Conservation (phyloP, 1,284 basidiomycete species). For the Apiotrichum mycotoxinovorans region DNA sequence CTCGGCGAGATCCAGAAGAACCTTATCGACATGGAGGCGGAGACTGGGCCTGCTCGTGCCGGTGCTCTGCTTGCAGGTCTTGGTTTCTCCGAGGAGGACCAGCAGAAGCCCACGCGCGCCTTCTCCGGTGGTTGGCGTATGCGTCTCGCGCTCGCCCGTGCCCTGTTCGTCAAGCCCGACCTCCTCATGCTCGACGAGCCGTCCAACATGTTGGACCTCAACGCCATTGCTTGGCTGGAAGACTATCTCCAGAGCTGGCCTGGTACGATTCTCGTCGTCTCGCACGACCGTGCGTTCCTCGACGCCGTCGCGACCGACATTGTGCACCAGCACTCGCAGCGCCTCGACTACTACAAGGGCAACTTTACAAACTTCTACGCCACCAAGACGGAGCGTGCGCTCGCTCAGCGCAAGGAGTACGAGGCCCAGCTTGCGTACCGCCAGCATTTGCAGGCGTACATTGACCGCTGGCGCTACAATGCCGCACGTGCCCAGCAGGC, state of each 20-base stretch:
- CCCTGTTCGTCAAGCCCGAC: conserved; percentile 85
- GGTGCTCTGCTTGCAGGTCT: conserved; percentile 86
- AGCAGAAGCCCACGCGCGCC: conserved; percentile 71
- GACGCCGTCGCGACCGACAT: conserved; percentile 96
- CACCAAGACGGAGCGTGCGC: conserved; percentile 90
- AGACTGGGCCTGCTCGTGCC: conserved; percentile 90
- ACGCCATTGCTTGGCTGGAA: conserved; percentile 60
- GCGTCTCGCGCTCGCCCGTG: conserved; percentile 94
- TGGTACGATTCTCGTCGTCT: conserved; percentile 91
- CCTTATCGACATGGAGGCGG: conserved; percentile 95
- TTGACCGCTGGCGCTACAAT: conserved; percentile 94
- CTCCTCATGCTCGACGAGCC: conserved; percentile 89
- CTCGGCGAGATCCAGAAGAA: conserved; percentile 89
- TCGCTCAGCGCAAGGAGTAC: conserved; percentile 88
- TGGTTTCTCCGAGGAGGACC: conserved; percentile 86
- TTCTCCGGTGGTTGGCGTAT: conserved; percentile 99
- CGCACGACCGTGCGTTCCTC: conserved; percentile 97
- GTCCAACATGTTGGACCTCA: conserved; percentile 75
- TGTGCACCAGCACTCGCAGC: conserved; percentile 90
- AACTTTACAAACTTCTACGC: conserved; percentile 99
- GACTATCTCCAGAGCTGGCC: conserved; percentile 97
- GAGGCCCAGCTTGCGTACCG: conserved; percentile 93
- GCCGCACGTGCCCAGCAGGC: conserved; percentile 89
- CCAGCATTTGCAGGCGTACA: conserved; percentile 89
- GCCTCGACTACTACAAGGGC: conserved; percentile 83